Base-by-base conservation (phyloP, 2,329 filamentous ascomycete species). In the Myriosclerotinia duriaeana region DNA sequence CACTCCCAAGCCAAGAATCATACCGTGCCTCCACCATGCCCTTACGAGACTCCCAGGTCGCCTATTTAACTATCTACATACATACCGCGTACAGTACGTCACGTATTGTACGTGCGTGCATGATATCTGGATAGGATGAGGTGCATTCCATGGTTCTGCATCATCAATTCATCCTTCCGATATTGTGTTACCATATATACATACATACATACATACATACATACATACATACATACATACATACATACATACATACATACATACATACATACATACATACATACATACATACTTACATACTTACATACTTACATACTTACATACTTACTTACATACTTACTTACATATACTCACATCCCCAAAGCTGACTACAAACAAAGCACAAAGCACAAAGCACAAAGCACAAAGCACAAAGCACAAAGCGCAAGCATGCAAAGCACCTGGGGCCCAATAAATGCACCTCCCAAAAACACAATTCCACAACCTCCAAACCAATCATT, bases 131-230 rank as follows among this genome's bases (percentile, higher is more conserved):
- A 44, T 58, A 30, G 54, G 38, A 17, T 26, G 17, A 17, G 56
- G 56, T 48, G 42, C 12, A 60, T 60, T 46, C 20, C 9, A 50
- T 38, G 56, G 17, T 50, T 50, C 48, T 38, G 56, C 56, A 60
- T 38, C 56, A 34, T 38, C 56, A 26, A 60, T 48, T 26, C 12
- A 48, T 60, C 42, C 56, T 60, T 50, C 42, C 56, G 56, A 60
- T 60, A 60, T 60, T 36, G 44, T 50, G 20, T n/a, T 8, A 38
- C 42, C 26, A 59, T 50, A 36, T 20, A 22, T 17, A 38, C 9
- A 20, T 42, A 42, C 26, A n/a, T 46, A 17, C 42, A 17, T 20
- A 9, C 20, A 6, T 46, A 48, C 44, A 11, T 14, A 15, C 42
- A 3, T 44, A 34, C 42, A 20, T 6, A 4, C 7, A 4, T 17